These are phyloP conservation scores for Singerocomus rubriflavus DNA, from an alignment of 1,284 basidiomycete genomes.

Conservation along the genomic window DNA sequence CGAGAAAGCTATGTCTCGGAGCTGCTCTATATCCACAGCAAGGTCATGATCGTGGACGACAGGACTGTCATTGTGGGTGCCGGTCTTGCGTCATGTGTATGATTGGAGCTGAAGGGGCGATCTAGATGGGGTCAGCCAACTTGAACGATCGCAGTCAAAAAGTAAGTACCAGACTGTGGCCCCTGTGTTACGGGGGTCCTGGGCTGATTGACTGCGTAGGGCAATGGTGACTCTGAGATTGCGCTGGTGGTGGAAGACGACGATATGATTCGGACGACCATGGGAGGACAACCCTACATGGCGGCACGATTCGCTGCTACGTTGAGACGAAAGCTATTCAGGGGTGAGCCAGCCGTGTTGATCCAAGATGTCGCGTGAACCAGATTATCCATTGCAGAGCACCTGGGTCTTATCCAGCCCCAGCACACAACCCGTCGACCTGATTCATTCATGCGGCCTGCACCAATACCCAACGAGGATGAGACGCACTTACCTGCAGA, in stretches of 20 bases:
- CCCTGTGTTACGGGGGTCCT: background rate
- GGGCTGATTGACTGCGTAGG: constrained; percentile 40
- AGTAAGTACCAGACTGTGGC: constrained; percentile 32
- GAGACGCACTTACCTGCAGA: constrained; percentile 63
- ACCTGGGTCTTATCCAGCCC: constrained; percentile 78
- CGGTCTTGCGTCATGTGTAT: background rate
- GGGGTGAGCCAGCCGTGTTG: constrained; percentile 43
- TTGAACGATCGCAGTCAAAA: constrained; percentile 85
- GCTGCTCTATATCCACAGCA: constrained; percentile 76
- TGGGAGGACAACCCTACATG: constrained; percentile 74
- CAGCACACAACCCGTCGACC: constrained; percentile 49
- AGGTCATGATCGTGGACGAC: constrained; percentile 94
- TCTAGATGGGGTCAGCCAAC: constrained; percentile 84
- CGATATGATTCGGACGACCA: constrained; percentile 71
- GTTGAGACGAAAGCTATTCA: constrained; percentile 73
- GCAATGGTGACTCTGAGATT: constrained; percentile 92
- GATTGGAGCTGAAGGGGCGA: background rate
- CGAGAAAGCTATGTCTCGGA: constrained; percentile 71
- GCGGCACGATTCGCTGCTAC: constrained; percentile 75
- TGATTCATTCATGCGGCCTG: constrained; percentile 72
- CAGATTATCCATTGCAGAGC: constrained; percentile 52
- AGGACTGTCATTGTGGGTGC: constrained; percentile 73
- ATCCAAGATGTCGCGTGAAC: background rate
- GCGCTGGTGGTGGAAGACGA: constrained; percentile 86
- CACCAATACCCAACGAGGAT: constrained; percentile 67